Percentiles rank a stretch among this genome's conserved stretches.
phyloP scores from a whole-genome alignment of 768 basidiomycete genomes.

The Hydnum rufescens region DNA sequence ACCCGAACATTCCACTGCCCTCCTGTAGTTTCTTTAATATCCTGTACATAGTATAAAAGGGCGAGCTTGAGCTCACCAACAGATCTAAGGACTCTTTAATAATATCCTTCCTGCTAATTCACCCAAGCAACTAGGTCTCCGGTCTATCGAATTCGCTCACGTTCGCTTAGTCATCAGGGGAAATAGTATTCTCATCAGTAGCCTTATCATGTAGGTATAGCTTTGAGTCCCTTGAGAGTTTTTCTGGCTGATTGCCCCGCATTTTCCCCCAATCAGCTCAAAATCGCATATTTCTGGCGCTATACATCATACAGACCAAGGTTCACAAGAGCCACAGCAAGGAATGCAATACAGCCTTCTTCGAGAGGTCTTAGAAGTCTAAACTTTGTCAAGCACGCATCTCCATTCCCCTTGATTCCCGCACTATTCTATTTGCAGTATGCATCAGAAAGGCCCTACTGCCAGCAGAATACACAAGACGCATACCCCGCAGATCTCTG shows the following conservation, averaged over 20 bases:
- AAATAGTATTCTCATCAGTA: too few species aligned
- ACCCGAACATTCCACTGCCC: too few species aligned
- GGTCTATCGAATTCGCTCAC: too few species aligned
- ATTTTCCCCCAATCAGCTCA: not conserved
- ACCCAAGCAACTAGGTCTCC: too few species aligned
- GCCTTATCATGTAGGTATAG: too few species aligned
- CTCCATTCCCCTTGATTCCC: conserved; percentile 17
- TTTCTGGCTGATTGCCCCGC: not conserved
- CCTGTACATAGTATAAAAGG: too few species aligned
- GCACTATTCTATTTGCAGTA: conserved; percentile 19
- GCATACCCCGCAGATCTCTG: not conserved
- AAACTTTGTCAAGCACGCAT: conserved; percentile 22
- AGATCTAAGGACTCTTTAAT: too few species aligned
- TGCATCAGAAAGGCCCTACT: not conserved
- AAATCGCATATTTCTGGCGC: conserved; percentile 17
- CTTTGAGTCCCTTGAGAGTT: too few species aligned
- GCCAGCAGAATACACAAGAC: not conserved
- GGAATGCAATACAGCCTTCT: conserved; percentile 21
- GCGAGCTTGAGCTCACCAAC: too few species aligned
- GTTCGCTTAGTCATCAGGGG: too few species aligned
- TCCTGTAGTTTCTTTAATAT: too few species aligned
- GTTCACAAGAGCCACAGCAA: conserved; percentile 10
- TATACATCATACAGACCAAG: conserved; percentile 24
- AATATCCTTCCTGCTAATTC: too few species aligned
- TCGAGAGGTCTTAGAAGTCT: conserved; percentile 23